These are phyloP conservation scores for Polymyxa betae DNA, from an alignment of 208 protist genomes.

Conservation along the genomic window DNA sequence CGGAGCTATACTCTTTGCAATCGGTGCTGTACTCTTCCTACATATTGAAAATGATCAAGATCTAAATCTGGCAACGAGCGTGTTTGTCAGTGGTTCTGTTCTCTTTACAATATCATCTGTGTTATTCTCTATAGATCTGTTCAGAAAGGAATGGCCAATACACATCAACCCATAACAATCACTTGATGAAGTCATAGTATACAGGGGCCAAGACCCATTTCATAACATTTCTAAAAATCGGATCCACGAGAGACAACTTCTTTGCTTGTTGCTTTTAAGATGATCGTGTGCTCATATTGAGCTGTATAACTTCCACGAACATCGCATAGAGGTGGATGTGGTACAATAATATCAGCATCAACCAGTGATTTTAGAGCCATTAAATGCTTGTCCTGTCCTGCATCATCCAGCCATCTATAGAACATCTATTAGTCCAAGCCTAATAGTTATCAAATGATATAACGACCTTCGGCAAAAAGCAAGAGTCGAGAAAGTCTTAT, in stretches of 20 bases:
- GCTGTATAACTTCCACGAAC: conserved; percentile 92
- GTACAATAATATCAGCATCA: conserved; percentile 83
- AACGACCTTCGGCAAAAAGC: conserved; percentile 91
- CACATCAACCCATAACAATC: too few relatives aligned
- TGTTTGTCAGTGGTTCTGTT: too few relatives aligned
- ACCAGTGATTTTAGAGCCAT: conserved; percentile 78
- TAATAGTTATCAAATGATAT: neutral
- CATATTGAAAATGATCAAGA: too few relatives aligned
- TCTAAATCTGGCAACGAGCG: too few relatives aligned
- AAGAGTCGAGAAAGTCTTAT: conserved; percentile 90
- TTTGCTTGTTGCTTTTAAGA: conserved; percentile 66
- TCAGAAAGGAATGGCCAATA: too few relatives aligned
- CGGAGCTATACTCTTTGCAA: too few relatives aligned
- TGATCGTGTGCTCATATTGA: conserved; percentile 82
- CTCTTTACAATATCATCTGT: too few relatives aligned
- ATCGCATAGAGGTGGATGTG: conserved; percentile 95
- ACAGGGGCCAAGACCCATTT: too few relatives aligned
- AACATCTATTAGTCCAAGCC: neutral
- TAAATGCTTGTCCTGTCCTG: conserved; percentile 85
- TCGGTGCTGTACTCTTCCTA: too few relatives aligned
- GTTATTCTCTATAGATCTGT: too few relatives aligned
- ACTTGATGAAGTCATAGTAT: too few relatives aligned
- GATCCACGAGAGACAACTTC: conserved; percentile 67
- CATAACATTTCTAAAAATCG: conserved; percentile 68
- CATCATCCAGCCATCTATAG: conserved; percentile 85